A percentile compares a stretch with the other conserved stretches of the same genome.
Conservation (phyloP, 768 basidiomycete species). For the Sporobolomyces roseus region DNA sequence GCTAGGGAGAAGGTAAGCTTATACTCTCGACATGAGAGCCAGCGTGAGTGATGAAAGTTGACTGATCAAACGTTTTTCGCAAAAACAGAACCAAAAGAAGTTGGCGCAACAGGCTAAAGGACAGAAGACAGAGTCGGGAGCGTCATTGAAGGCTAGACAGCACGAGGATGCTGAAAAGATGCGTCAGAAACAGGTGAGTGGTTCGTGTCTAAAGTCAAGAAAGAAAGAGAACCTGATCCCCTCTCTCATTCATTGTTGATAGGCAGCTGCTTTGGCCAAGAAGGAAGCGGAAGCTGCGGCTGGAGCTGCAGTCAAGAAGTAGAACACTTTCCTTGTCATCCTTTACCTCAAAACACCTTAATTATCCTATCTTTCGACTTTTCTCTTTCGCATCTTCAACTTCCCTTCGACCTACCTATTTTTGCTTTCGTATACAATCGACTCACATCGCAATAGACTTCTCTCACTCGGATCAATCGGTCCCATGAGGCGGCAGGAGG, state of each 20-base stretch:
- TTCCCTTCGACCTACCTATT: background rate
- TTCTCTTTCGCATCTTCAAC: background rate
- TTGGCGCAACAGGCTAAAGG: slow-evolving; percentile 10
- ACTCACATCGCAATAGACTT: no score
- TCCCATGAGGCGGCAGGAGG: no score
- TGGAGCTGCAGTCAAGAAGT: slow-evolving; percentile 2
- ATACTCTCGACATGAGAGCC: background rate
- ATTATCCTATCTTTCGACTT: background rate
- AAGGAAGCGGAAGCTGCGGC: slow-evolving; percentile 21
- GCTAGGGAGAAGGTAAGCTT: slow-evolving; percentile 16
- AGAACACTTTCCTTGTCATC: background rate
- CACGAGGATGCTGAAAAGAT: slow-evolving; percentile 30
- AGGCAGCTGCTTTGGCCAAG: slow-evolving; percentile 22
- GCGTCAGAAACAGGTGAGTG: background rate
- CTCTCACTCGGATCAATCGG: background rate
- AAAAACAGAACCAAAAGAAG: slow-evolving; percentile 34
- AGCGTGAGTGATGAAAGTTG: background rate
- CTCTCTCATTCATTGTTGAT: background rate
- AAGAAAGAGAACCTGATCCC: background rate
- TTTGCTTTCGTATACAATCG: no score
- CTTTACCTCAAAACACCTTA: background rate
- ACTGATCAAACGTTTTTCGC: background rate
- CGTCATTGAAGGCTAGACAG: background rate
- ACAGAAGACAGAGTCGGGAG: slow-evolving; percentile 4
- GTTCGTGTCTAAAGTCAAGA: no score